These are phyloP conservation scores for Sextonia rubra DNA, from an alignment of 164 flowering plant genomes.

Conservation along the genomic window DNA sequence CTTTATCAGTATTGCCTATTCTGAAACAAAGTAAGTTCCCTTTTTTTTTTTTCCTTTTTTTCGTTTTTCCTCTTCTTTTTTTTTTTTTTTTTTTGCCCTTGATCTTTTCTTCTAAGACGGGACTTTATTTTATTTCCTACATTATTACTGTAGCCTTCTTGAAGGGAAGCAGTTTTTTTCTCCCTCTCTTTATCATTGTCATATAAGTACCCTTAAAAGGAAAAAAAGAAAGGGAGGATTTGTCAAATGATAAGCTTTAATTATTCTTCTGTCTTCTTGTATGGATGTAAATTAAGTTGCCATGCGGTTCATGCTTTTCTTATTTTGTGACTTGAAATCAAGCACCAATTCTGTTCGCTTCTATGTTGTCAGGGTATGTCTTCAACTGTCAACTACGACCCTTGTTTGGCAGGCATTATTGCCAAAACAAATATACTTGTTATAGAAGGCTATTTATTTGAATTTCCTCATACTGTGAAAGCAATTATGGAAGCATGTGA, in stretches of 20 bases:
- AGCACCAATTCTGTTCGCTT: background rate
- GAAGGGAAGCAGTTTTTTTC: no score
- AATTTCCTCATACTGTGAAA: slow-evolving; percentile 78
- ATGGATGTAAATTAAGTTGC: background rate
- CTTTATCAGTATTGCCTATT: no score
- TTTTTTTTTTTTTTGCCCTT: no score
- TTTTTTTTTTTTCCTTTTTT: no score
- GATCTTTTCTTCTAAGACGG: no score
- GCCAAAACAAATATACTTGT: slow-evolving; percentile 75
- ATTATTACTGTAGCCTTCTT: background rate
- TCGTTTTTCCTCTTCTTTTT: no score
- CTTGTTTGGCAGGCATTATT: slow-evolving; percentile 53
- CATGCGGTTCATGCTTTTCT: background rate
- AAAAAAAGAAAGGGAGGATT: background rate
- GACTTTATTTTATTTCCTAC: background rate
- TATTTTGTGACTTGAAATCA: background rate
- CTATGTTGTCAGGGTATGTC: slow-evolving; percentile 72
- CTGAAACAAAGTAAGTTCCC: no score
- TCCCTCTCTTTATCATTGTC: background rate
- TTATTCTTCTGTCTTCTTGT: background rate
- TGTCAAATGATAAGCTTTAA: background rate
- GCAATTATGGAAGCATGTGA: slow-evolving; percentile 73
- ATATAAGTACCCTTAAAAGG: no score
- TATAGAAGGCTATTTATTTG: slow-evolving; percentile 96
- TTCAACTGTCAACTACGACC: slow-evolving; percentile 60